Evolutionary conservation across 1,284 basidiomycete genomes (phyloP).

Genomic region (Uromyces viciae-fabae): DNA sequence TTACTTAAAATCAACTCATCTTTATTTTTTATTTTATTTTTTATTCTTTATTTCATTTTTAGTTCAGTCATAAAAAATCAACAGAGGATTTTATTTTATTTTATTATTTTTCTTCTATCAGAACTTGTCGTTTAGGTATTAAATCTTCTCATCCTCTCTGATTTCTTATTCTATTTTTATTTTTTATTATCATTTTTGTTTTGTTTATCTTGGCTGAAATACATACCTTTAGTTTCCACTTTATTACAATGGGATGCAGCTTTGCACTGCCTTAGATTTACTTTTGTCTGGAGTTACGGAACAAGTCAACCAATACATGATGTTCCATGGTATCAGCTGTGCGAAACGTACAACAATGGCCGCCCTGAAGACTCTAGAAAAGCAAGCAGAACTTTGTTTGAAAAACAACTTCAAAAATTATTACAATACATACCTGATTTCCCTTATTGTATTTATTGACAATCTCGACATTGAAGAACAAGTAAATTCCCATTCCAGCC

Average conservation of each 20-base stretch:
- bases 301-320: background rate
- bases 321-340: background rate
- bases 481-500: background rate
- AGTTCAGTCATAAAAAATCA: too few species aligned
- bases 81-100: too few species aligned
- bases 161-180: too few species aligned
- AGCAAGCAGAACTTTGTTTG: background rate
- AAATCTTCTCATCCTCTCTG: too few species aligned
- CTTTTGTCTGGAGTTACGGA: background rate
- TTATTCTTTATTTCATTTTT: too few species aligned
- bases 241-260: background rate
- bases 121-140: too few species aligned
- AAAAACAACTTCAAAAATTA: background rate
- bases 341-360: background rate
- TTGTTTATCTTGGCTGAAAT: too few species aligned
- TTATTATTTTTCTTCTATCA: too few species aligned
- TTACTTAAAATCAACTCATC: too few species aligned
- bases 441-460: background rate
- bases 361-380: background rate
- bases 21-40: too few species aligned
- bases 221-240: too few species aligned
- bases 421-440: background rate
- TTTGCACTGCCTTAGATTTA: background rate
- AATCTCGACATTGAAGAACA: slow-evolving; percentile 16
- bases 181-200: too few species aligned